Base-by-base conservation (phyloP, 768 basidiomycete genomes). In the Hypholoma sublateritium region DNA sequence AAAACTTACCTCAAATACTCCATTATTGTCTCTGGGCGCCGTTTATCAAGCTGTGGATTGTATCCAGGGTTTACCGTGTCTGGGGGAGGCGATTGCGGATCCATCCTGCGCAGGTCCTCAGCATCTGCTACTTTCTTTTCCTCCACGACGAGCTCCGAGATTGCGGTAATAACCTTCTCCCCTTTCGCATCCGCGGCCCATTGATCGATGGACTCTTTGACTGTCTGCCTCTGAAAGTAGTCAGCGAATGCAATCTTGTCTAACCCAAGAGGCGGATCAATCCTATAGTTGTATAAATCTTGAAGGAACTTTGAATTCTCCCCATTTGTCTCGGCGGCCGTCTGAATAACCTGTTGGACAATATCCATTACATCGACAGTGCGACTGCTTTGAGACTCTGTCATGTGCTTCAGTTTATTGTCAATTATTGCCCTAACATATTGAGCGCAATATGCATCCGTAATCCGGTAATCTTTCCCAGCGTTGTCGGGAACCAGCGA, bases 1-100 rank as follows among this genome's bases (percentile, higher is more conserved):
- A n/a, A n/a, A n/a, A 51, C 59, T 54, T 13, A 69, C 68, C 59
- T 58, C 32, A 69, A 50, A 41, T 69, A 69, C 13, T 65, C 62
- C 12, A 61, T 57, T 55, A 69, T 62, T 12, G 44, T 61, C 11
- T 61, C 56, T 17, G 69, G 69, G 13, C 69, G 65, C 24, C 58
- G 64, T 36, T 65, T 54, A 32, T 69, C 69, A 25, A 70, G 61
- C 17, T 59, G 62, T 14, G 65, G 64, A 41, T 70, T 59, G 39
- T 70, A 70, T 16, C 65, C 67, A 2, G 51, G 42, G 43, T 63
- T 67, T 21, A 62, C 59, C 16, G 65, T 64, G 3, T 50, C 58
- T 14, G 42, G 24, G 1, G 61, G 63, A 1, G 66, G 67, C 14
- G 52, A 44, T 4, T 67, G 69, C 17, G 69, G 67, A 16, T 61